Evolutionary conservation across 176 grass and related monocot species (phyloP).

Genomic region (Aegilops longissima): DNA sequence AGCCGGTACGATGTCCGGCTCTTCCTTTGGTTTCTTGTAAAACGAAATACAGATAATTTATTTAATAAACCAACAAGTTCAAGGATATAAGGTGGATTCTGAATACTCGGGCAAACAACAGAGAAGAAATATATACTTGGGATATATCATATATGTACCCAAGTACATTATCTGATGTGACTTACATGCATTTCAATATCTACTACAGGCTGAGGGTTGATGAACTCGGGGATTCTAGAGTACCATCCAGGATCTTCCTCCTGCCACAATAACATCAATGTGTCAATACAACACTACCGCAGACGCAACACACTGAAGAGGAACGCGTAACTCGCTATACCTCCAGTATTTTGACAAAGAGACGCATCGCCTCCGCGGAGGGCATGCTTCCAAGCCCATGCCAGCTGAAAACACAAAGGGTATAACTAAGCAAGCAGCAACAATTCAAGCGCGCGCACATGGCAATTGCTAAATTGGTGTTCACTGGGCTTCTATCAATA

Average conservation of each 20-base stretch:
- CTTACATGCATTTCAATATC: constrained; percentile 95
- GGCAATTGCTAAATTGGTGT: not conserved
- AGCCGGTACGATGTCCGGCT: constrained; percentile 39
- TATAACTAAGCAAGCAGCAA: not conserved
- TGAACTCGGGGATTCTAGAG: constrained; percentile 71
- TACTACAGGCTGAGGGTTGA: constrained; percentile 63
- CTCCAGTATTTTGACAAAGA: constrained; percentile 99
- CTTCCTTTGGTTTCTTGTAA: constrained; percentile 63
- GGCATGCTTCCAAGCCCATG: constrained; percentile 91
- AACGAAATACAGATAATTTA: constrained; percentile 16
- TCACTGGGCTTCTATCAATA: not conserved
- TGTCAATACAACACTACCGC: constrained; percentile 1
- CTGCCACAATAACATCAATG: constrained; percentile 39
- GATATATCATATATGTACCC: not conserved
- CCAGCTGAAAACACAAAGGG: constrained; percentile 64
- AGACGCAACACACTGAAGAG: constrained; percentile 5
- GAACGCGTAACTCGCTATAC: constrained; percentile 40
- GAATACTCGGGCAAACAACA: constrained; percentile 11
- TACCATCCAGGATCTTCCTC: constrained; percentile 99
- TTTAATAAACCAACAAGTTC: not conserved
- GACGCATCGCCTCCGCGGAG: constrained; percentile 87
- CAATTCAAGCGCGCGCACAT: not conserved
- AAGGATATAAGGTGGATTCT: constrained; percentile 2
- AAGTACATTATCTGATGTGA: not conserved
- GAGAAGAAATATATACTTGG: constrained; percentile 7